A percentile compares a stretch with the other conserved stretches of the same genome.
Evolutionary conservation across 805 yeast species (phyloP).

Genomic region (Saccharomycopsis sp.): DNA sequence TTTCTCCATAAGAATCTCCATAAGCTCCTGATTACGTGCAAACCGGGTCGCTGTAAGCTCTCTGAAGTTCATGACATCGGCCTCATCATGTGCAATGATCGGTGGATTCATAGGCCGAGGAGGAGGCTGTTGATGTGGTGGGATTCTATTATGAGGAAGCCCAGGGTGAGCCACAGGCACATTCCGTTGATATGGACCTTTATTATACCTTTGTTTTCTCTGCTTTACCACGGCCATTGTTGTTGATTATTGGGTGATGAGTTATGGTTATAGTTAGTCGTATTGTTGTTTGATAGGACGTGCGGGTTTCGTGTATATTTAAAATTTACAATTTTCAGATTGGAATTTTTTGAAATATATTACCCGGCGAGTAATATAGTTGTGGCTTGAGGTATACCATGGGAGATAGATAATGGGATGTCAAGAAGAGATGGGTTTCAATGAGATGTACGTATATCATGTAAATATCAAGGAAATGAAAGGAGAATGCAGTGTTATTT

Average conservation of each 20-base stretch:
- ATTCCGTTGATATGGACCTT: background rate
- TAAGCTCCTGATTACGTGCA: conserved; percentile 41
- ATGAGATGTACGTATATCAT: too few species aligned
- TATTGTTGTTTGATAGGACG: background rate
- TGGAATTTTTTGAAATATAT: too few species aligned
- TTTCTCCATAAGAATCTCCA: conserved; percentile 43
- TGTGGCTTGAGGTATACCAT: too few species aligned
- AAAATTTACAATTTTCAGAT: too few species aligned
- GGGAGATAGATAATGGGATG: too few species aligned
- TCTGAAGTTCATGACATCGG: conserved; percentile 45
- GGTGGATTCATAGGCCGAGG: background rate
- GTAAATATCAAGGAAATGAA: too few species aligned
- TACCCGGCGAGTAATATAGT: too few species aligned
- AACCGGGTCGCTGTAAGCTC: conserved; percentile 40
- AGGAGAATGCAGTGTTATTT: too few species aligned
- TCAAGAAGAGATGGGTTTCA: too few species aligned
- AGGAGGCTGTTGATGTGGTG: background rate
- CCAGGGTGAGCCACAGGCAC: background rate
- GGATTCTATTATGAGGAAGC: background rate
- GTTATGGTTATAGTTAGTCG: too few species aligned
- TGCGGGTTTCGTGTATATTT: background rate
- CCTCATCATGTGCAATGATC: conserved; percentile 38
- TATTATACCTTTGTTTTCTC: background rate
- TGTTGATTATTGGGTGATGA: background rate
- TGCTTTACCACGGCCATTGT: background rate